phyloP scores from a whole-genome alignment of 1,139 yeast species.

The Yamadazyma friedrichii region DNA sequence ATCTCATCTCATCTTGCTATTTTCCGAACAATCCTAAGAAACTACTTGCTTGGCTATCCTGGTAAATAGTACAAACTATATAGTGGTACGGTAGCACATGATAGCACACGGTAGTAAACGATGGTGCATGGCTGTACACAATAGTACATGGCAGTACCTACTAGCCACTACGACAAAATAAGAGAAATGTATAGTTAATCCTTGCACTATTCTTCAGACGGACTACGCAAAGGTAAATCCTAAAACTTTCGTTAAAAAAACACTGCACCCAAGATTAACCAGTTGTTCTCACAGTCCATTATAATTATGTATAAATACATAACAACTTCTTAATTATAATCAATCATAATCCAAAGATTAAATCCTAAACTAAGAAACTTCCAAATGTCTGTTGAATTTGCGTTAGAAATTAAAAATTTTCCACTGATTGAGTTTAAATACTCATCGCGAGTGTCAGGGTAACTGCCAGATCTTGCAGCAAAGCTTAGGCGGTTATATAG shows the following conservation, averaged over 20 bases:
- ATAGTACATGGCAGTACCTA: no score
- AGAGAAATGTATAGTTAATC: slow-evolving; percentile 58
- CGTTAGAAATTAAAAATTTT: slow-evolving; percentile 39
- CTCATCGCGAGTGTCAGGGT: slow-evolving; percentile 10
- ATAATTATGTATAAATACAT: neutral
- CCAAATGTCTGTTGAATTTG: slow-evolving; percentile 64
- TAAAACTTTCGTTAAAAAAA: slow-evolving; percentile 41
- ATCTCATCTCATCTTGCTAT: no score
- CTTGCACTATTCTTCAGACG: slow-evolving; percentile 81
- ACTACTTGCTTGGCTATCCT: no score
- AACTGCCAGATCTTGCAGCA: neutral
- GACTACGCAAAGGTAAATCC: slow-evolving; percentile 81
- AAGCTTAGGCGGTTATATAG: neutral
- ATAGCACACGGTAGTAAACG: no score
- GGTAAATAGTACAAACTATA: no score
- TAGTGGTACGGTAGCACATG: no score
- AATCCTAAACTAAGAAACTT: slow-evolving; percentile 9
- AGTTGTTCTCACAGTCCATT: slow-evolving; percentile 39
- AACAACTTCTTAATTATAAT: slow-evolving; percentile 6
- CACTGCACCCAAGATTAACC: slow-evolving; percentile 84
- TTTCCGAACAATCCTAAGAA: no score
- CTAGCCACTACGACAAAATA: no score
- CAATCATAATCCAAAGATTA: slow-evolving; percentile 4
- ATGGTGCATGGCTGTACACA: no score
- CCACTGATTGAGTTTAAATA: slow-evolving; percentile 3